Conservation (phyloP, 148 eudicot genomes). For the Rhododendron mucronatum region DNA sequence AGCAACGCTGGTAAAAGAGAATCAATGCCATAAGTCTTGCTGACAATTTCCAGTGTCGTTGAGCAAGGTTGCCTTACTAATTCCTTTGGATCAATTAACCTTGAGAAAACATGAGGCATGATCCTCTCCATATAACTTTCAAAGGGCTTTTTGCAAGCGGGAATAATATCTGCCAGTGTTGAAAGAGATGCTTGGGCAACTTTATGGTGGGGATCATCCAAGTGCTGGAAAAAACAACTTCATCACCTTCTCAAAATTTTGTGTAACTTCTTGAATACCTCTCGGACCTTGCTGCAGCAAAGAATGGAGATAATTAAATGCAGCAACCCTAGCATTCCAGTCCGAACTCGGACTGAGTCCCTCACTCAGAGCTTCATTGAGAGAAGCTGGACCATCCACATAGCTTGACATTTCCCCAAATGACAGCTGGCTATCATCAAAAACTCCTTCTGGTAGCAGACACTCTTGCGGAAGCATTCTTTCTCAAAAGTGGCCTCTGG, state of each 20-base stretch:
- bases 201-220: conserved; percentile 99
- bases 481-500: conserved; percentile 84
- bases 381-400: conserved; percentile 82
- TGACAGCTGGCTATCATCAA: conserved; percentile 78
- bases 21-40: conserved; percentile 90
- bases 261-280: conserved; percentile 86
- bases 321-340: conserved; percentile 97
- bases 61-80: conserved; percentile 92
- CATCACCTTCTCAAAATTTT: conserved; percentile 97
- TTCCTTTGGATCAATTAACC: conserved; percentile 95
- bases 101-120: conserved; percentile 89
- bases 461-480: conserved; percentile 65
- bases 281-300: conserved; percentile 79
- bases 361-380: conserved; percentile 85
- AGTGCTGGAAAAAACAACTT: conserved; percentile 89
- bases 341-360: conserved; percentile 85
- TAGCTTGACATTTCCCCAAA: conserved; percentile 70
- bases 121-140: conserved; percentile 98
- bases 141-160: conserved; percentile 87
- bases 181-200: conserved; percentile 98
- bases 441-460: conserved; percentile 86
- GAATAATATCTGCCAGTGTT: conserved; percentile 84
- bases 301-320: conserved; percentile 82
- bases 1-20: conserved; percentile 93
- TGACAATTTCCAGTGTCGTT: conserved; percentile 72